phyloP scores from a whole-genome alignment of 2,329 filamentous ascomycete species.

The Exserohilum rostratum region DNA sequence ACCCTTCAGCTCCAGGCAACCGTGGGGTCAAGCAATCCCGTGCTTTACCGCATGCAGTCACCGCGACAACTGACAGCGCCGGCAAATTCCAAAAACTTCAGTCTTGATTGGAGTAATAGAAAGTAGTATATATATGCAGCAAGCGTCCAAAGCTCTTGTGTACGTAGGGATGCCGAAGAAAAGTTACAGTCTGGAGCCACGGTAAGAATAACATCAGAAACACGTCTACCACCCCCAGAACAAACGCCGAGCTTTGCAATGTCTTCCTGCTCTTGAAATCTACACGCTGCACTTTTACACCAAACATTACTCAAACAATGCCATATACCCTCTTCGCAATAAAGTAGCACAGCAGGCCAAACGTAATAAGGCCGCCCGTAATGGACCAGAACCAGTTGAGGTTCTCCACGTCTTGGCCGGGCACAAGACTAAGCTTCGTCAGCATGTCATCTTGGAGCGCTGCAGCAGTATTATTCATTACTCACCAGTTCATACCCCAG shows the following conservation, averaged over 20 bases:
- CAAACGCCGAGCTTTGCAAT: slow-evolving; percentile 6
- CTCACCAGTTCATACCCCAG: slow-evolving; percentile 86
- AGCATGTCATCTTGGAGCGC: slow-evolving; percentile 2
- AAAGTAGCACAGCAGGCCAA: slow-evolving; percentile 79
- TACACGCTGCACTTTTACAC: not conserved
- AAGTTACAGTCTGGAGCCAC: not conserved
- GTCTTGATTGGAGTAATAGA: not conserved
- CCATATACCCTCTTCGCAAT: slow-evolving; percentile 73
- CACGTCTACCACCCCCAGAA: not conserved
- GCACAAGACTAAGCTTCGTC: slow-evolving; percentile 66
- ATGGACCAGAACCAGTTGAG: slow-evolving; percentile 60
- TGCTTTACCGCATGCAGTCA: not conserved
- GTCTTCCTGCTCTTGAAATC: not conserved
- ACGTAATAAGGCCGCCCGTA: slow-evolving; percentile 76
- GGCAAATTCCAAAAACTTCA: not conserved
- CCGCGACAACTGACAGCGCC: not conserved
- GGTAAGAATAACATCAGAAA: not conserved
- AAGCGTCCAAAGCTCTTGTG: not conserved
- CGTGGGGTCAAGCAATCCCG: not conserved
- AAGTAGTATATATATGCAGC: not conserved
- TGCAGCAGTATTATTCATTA: not conserved
- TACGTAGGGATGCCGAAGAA: not conserved
- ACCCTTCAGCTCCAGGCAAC: not conserved
- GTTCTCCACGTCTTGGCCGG: slow-evolving; percentile 84
- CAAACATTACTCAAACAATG: slow-evolving; percentile 34